Evolutionary conservation across 352 stramenopile species (phyloP).

Genomic region (Globisporangium emineosum): DNA sequence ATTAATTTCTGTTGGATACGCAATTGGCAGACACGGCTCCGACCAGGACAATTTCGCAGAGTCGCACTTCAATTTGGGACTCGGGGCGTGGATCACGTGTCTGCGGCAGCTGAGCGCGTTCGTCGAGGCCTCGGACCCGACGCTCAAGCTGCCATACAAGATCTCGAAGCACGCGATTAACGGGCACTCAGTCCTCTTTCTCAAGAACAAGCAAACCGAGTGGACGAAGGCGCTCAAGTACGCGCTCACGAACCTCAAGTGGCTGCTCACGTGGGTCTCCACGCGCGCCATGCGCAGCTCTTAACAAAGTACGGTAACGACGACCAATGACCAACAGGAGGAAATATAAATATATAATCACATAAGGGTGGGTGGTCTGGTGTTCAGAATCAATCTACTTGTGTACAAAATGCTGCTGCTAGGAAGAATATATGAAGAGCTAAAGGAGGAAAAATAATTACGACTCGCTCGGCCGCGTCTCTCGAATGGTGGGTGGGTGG

Average conservation of each 20-base stretch:
- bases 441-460: conserved; percentile 20
- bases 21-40: conserved; percentile 61
- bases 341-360: conserved; percentile 17
- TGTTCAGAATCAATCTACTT: conserved; percentile 14
- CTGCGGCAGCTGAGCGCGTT: conserved; percentile 62
- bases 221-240: conserved; percentile 88
- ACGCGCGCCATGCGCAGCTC: conserved; percentile 27
- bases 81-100: conserved; percentile 79
- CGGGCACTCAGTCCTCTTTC: conserved; percentile 62
- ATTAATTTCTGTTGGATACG: not conserved
- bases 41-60: conserved; percentile 84
- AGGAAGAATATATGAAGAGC: not conserved
- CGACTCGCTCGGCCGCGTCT: conserved; percentile 3
- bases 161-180: conserved; percentile 70
- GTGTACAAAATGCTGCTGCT: conserved; percentile 17
- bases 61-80: conserved; percentile 83
- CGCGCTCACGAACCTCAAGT: conserved; percentile 83
- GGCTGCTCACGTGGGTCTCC: conserved; percentile 70
- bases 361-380: not conserved
- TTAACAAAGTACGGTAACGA: not conserved
- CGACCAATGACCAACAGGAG: not conserved
- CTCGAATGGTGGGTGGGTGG: not conserved
- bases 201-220: conserved; percentile 80
- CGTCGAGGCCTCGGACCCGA: conserved; percentile 50
- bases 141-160: conserved; percentile 78